These are phyloP conservation scores for Aspergillus puulaauensis DNA, from an alignment of 2,329 filamentous ascomycete genomes.

Conservation along the genomic window DNA sequence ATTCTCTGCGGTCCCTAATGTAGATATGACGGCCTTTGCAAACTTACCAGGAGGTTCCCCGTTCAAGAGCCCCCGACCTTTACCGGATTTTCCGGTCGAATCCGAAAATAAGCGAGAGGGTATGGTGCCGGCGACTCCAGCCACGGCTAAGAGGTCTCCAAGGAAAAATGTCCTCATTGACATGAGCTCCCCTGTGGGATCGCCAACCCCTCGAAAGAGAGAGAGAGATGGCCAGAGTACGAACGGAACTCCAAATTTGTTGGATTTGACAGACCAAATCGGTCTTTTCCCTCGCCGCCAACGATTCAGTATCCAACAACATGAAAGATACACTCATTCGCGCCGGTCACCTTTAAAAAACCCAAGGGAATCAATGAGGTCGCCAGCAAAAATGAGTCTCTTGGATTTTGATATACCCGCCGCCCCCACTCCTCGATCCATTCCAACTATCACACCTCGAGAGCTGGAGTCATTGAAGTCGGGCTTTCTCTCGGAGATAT, in stretches of 20 bases:
- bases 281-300: constrained; percentile 55
- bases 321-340: constrained; percentile 38
- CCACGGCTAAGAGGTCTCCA: constrained; percentile 44
- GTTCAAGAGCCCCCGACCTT: constrained; percentile 47
- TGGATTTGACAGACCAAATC: constrained; percentile 85
- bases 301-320: constrained; percentile 40
- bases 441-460: constrained; percentile 85
- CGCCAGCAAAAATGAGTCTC: constrained; percentile 62
- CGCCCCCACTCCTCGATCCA: constrained; percentile 83
- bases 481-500: constrained; percentile 86
- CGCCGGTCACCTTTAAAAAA: constrained; percentile 47
- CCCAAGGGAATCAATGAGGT: constrained; percentile 35
- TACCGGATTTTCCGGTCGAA: constrained; percentile 40
- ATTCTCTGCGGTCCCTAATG: constrained; percentile 78
- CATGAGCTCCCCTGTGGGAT: constrained; percentile 33
- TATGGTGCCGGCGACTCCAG: constrained; percentile 44
- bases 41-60: constrained; percentile 65
- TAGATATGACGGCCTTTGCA: constrained; percentile 78
- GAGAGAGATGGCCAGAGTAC: constrained; percentile 45
- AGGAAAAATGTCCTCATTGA: constrained; percentile 32
- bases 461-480: constrained; percentile 94
- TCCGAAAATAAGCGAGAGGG: constrained; percentile 16
- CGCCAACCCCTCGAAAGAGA: constrained; percentile 52
- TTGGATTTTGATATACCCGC: constrained; percentile 94
- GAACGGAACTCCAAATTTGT: constrained; percentile 70